These are phyloP conservation scores for Tagetes erecta DNA, from an alignment of 129 eudicot species.

Conservation along the genomic window DNA sequence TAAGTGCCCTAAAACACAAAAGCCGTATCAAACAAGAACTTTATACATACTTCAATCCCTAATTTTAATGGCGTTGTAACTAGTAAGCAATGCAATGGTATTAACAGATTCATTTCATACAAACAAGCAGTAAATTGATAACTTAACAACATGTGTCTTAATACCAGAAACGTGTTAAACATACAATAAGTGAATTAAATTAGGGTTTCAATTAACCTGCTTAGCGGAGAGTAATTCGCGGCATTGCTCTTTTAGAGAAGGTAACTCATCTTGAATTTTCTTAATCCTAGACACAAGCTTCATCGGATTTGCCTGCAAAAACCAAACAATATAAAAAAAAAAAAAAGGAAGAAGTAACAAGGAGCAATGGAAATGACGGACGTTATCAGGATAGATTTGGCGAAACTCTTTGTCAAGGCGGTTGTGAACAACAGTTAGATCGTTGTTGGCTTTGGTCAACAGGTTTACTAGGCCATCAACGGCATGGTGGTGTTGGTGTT, in stretches of 20 bases:
- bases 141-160: not conserved
- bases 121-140: not conserved
- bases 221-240: slow-evolving; percentile 84
- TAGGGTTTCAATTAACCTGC: slow-evolving; percentile 47
- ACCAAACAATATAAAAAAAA: not conserved
- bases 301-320: slow-evolving; percentile 83
- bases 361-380: slow-evolving; percentile 10
- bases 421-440: slow-evolving; percentile 54
- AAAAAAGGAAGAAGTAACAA: not conserved
- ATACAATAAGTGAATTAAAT: not conserved
- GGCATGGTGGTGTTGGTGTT: slow-evolving; percentile 46
- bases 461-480: slow-evolving; percentile 53
- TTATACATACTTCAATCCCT: not conserved
- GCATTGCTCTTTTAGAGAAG: slow-evolving; percentile 67
- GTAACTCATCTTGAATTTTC: slow-evolving; percentile 72
- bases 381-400: slow-evolving; percentile 71
- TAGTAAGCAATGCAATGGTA: not conserved
- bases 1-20: not conserved
- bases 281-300: slow-evolving; percentile 74
- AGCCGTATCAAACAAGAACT: slow-evolving; percentile 12
- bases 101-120: not conserved
- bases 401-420: slow-evolving; percentile 68
- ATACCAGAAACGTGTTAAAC: not conserved
- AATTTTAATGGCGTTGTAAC: not conserved
- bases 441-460: slow-evolving; percentile 59